Conservation (phyloP, 2,329 filamentous ascomycete genomes). For the Hypoxylon sp. region DNA sequence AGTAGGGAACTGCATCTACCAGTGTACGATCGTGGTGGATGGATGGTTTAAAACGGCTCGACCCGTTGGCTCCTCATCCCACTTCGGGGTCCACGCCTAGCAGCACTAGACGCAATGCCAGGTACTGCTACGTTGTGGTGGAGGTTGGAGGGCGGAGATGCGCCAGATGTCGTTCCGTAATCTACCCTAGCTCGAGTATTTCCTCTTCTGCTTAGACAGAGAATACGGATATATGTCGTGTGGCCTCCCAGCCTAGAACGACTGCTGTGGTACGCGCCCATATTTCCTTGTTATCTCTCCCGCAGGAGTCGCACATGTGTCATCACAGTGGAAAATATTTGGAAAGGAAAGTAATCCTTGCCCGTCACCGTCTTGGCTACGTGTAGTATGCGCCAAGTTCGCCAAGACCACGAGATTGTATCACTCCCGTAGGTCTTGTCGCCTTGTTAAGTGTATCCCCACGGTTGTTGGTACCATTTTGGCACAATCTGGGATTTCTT, state of each 20-base stretch:
- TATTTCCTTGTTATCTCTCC: constrained; percentile 40
- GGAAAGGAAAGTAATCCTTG: constrained; percentile 45
- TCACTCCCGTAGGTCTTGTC: constrained; percentile 44
- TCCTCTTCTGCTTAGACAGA: constrained; percentile 3
- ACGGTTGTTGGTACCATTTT: constrained; percentile 37
- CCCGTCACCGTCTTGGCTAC: constrained; percentile 46
- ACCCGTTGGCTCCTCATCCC: constrained; percentile 44
- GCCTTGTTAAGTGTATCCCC: constrained; percentile 37
- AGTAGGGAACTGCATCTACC: constrained; percentile 43
- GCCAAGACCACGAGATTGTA: constrained; percentile 50
- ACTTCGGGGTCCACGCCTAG: constrained; percentile 39
- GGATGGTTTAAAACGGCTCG: constrained; percentile 44
- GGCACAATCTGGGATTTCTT: constrained; percentile 20
- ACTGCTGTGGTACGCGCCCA: constrained; percentile 38
- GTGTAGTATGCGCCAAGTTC: constrained; percentile 50
- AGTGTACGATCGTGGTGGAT: constrained; percentile 40
- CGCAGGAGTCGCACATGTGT: constrained; percentile 42
- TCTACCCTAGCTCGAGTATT: constrained; percentile 10
- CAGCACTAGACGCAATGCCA: constrained; percentile 43
- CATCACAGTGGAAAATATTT: constrained; percentile 36
- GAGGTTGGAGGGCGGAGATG: constrained; percentile 38
- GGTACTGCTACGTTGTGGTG: constrained; percentile 40
- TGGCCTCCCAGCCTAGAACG: constrained; percentile 25
- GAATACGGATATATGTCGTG: constrained; percentile 36
- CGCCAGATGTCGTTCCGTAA: constrained; percentile 33